Base-by-base conservation (phyloP, 164 flowering plant genomes). In the Euptelea pleiosperma region DNA sequence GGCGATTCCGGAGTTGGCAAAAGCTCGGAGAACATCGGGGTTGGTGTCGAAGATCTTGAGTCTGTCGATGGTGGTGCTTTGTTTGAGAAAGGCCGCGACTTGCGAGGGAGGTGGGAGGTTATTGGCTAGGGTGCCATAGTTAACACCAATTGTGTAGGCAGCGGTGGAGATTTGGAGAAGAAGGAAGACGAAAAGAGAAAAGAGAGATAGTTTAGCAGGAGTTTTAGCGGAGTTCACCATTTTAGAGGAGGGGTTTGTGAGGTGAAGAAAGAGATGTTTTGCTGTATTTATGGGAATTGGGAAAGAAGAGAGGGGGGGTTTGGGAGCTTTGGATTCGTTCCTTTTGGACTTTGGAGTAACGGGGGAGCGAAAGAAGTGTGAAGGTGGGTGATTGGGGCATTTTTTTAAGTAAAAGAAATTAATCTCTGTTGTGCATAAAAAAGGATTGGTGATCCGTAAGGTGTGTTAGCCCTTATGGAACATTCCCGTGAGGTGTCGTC, bases 121-220 rank as follows among this genome's bases (percentile, higher is more conserved):
- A 76, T 85, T 59, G 7, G 61, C 96, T 2, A 83, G 59, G 18
- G 89, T 87, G 57, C 98, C 98, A 59, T 91, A 89, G 84, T 85
- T 87, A 28, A 91, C 86, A 1, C 96, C 98, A 67, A 91, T 75
- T 57, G 81, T 58, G 46, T 45, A 8, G 2, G 45, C 68, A n/a
- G 76, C 39, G 39, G 72, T 11, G 65, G 60, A 7, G 62, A 29
- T 31, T 26, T 46, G 61, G 62, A 74, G 61, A 65, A 55, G 28
- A 43, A 52, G 45, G 11, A 61, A 1, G n/a, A 57, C 26, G 33
- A 55, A n/a, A n/a, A n/a, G n/a, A 29, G 52, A 42, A 18, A 9
- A 10, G 26, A 25, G 43, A 57, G 50, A 60, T 16, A 15, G 49
- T 18, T 15, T 41, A 6, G 44, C 33, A n/a, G n/a, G 47, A 28